Evolutionary conservation across 345 rosid species (phyloP), one percentile per base, ranked within the genome.

Genomic region (Citrus unshiu): DNA sequence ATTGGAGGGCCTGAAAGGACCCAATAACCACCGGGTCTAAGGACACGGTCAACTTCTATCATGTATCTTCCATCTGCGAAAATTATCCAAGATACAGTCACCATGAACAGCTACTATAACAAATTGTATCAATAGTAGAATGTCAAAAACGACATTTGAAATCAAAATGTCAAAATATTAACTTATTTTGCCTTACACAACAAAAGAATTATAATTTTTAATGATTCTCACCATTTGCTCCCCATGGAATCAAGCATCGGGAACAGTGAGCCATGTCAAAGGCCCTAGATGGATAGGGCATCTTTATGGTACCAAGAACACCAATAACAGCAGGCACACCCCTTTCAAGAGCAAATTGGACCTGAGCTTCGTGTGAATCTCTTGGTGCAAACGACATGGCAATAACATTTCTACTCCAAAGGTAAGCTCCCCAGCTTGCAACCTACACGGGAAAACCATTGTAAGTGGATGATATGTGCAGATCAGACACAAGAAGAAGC

Each of bases 181-280:
- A 69, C 22, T 62, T 29, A 29, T 54, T 39, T 4, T 39, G 37
- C 69, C 43, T 10, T 62, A 30, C 59, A 77, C 24, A 34, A 5
- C 29, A 70, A 27, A 78, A 74, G n/a, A 70, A 29, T 9, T 25
- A 68, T 27, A 34, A 34, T 27, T 63, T 3, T 35, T 39, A 61
- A 64, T 40, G 57, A 74, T 73, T 77, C 92, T 88, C 78, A 94
- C 99, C 98, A 84, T 93, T 93, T 67, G 89, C 86, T 71, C 98
- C 97, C 99, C 99, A 97, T 4, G 92, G 99, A 83, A 97, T 97
- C 76, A 97, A 87, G 87, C 99, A 97, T 58, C 99, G 91, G 69
- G 99, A 97, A 84, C 99, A 97, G 71, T 97, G 99, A 83, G 98
- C 93, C 98, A 97, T 96, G 82, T 97, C 98, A 73, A 97, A 97